Conservation (phyloP, 2,329 filamentous ascomycete species). For the Xylaria sp. region DNA sequence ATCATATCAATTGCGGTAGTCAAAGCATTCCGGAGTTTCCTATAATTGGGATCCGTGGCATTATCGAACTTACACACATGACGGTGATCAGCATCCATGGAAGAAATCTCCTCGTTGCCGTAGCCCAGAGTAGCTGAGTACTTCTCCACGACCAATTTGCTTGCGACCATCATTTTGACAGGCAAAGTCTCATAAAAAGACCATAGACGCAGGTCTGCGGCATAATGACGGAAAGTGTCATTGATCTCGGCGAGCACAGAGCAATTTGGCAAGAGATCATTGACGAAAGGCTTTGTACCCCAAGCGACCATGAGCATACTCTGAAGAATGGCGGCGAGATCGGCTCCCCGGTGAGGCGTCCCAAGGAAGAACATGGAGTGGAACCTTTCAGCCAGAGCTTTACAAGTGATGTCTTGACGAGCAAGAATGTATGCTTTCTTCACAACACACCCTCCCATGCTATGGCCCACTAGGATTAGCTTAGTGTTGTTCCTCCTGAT, state of each 20-base stretch:
- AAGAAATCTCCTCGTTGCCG: conserved; percentile 44
- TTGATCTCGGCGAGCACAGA: conserved; percentile 53
- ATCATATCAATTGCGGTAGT: conserved; percentile 45
- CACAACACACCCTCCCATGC: conserved; percentile 56
- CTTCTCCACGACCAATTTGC: conserved; percentile 50
- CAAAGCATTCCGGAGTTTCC: conserved; percentile 48
- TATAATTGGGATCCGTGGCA: conserved; percentile 48
- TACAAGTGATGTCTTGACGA: conserved; percentile 46
- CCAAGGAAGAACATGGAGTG: conserved; percentile 53
- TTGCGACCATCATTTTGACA: conserved; percentile 41
- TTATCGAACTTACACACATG: conserved; percentile 51
- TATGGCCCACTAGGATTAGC: conserved; percentile 57
- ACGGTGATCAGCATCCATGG: conserved; percentile 51
- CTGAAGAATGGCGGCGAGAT: conserved; percentile 51
- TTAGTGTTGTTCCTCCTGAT: conserved; percentile 45
- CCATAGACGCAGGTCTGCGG: conserved; percentile 50
- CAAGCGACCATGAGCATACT: conserved; percentile 50
- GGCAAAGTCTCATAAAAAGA: conserved; percentile 59
- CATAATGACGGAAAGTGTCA: conserved; percentile 55
- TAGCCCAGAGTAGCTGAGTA: conserved; percentile 42
- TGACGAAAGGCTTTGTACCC: conserved; percentile 51
- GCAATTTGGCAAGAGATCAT: conserved; percentile 52
- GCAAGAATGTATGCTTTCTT: conserved; percentile 53
- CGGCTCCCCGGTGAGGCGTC: conserved; percentile 55
- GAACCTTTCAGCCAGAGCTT: conserved; percentile 45